phyloP scores from a whole-genome alignment of 2,329 filamentous ascomycete genomes.

The Diplocarpon rosae region DNA sequence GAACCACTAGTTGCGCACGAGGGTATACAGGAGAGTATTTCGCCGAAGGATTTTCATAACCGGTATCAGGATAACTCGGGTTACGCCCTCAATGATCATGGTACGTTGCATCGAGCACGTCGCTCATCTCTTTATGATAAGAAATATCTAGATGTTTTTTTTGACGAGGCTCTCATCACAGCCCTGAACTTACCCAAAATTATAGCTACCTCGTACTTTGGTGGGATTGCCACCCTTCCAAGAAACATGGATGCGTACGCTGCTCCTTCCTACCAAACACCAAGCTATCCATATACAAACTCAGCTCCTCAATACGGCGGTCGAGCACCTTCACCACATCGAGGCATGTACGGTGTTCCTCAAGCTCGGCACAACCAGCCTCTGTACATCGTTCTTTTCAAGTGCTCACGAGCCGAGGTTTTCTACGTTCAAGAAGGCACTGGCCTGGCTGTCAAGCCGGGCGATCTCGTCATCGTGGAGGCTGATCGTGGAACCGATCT shows the following conservation, averaged over 20 bases:
- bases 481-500: slow-evolving; percentile 93
- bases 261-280: slow-evolving; percentile 11
- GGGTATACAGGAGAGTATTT: slow-evolving; percentile 21
- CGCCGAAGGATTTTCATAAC: slow-evolving; percentile 21
- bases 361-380: slow-evolving; percentile 56
- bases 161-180: slow-evolving; percentile 6
- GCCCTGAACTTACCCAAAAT: slow-evolving; percentile 9
- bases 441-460: slow-evolving; percentile 77
- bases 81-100: slow-evolving; percentile 27
- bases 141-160: slow-evolving; percentile 6
- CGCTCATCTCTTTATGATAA: slow-evolving; percentile 2
- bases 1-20: slow-evolving; percentile 36
- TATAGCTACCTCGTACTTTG: slow-evolving; percentile 27
- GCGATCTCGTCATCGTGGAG: slow-evolving; percentile 93
- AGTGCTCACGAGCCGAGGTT: slow-evolving; percentile 87
- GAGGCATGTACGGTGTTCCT: slow-evolving; percentile 48
- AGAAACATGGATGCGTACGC: slow-evolving; percentile 19
- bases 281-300: slow-evolving; percentile 20
- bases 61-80: slow-evolving; percentile 24
- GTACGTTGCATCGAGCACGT: slow-evolving; percentile 16
- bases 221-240: slow-evolving; percentile 18
- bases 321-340: slow-evolving; percentile 49
- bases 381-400: slow-evolving; percentile 89
- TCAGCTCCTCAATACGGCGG: slow-evolving; percentile 18
- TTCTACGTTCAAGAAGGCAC: slow-evolving; percentile 97